A percentile compares a stretch with the other conserved stretches of the same genome.
Conservation (phyloP, 805 yeast species). For the Wickerhamiella occidentalis region DNA sequence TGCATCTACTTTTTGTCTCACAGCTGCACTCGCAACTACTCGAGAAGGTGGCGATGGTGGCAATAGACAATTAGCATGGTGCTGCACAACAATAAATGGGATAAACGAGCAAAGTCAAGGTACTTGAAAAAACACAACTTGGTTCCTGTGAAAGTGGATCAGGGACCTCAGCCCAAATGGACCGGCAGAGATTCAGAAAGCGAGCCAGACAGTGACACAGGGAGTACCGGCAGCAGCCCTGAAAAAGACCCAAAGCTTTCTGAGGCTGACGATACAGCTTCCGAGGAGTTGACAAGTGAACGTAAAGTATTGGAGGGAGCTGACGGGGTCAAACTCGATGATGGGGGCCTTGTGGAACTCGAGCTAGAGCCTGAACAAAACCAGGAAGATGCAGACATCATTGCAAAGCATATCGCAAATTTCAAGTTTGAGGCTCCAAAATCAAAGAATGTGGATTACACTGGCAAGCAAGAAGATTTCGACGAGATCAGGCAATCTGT, state of each 20-base stretch:
- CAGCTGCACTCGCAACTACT: too few relatives aligned
- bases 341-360: background rate
- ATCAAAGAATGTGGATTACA: background rate
- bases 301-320: background rate
- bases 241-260: too few relatives aligned
- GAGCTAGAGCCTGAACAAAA: slow-evolving; percentile 2
- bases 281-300: too few relatives aligned
- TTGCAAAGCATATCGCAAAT: slow-evolving; percentile 11
- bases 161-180: slow-evolving; percentile 7
- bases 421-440: slow-evolving; percentile 7
- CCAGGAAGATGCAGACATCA: slow-evolving; percentile 8
- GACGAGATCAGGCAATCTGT: slow-evolving; percentile 4
- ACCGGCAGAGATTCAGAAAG: background rate
- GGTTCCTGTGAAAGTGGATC: slow-evolving; percentile 6
- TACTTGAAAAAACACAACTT: slow-evolving; percentile 36
- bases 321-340: background rate
- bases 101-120: slow-evolving; percentile 33
- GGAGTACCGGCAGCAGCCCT: background rate
- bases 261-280: too few relatives aligned
- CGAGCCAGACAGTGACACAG: background rate
- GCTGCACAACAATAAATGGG: slow-evolving; percentile 43
- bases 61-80: slow-evolving; percentile 31
- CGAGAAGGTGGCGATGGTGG: background rate
- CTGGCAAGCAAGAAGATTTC: slow-evolving; percentile 4
- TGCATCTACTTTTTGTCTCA: too few relatives aligned